Evolutionary conservation across 768 basidiomycete species (phyloP).

Genomic region (Podaxis carcinomalis): DNA sequence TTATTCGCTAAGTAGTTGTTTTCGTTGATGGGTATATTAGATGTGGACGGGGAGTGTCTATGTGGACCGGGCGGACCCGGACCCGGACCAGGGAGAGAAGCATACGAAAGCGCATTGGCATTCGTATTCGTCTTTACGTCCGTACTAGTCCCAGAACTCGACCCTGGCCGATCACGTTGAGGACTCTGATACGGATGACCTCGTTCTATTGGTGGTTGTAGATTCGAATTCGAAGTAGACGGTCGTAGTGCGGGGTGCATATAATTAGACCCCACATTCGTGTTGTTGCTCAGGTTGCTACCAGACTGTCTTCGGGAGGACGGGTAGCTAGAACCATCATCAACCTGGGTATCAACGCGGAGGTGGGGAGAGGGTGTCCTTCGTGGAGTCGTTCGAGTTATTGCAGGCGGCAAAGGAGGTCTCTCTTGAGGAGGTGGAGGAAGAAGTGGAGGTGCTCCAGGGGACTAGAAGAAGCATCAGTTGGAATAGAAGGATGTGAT

Average conservation of each 20-base stretch:
- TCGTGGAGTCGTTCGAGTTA: neutral
- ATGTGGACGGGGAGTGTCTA: neutral
- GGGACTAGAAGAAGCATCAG: neutral
- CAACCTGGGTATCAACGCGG: neutral
- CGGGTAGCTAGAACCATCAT: neutral
- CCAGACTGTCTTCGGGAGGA: neutral
- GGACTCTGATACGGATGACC: neutral
- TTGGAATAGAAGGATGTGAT: no score
- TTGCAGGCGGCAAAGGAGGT: neutral
- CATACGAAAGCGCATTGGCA: neutral
- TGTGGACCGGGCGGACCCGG: neutral
- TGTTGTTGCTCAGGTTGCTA: neutral
- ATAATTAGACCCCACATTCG: neutral
- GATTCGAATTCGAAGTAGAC: neutral
- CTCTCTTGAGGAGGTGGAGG: constrained; percentile 8
- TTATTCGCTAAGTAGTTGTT: neutral
- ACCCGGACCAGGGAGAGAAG: neutral
- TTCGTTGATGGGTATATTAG: neutral
- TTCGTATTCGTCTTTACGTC: neutral
- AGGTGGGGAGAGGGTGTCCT: constrained; percentile 2
- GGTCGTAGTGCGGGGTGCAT: neutral
- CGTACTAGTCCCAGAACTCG: neutral
- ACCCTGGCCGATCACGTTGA: neutral
- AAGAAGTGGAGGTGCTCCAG: constrained; percentile 6
- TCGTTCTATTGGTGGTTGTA: neutral